Percentiles rank a stretch among this genome's conserved stretches.
These are phyloP conservation scores for Sporothrix variecibatus DNA, from an alignment of 2,329 filamentous ascomycete species.

Conservation along the genomic window DNA sequence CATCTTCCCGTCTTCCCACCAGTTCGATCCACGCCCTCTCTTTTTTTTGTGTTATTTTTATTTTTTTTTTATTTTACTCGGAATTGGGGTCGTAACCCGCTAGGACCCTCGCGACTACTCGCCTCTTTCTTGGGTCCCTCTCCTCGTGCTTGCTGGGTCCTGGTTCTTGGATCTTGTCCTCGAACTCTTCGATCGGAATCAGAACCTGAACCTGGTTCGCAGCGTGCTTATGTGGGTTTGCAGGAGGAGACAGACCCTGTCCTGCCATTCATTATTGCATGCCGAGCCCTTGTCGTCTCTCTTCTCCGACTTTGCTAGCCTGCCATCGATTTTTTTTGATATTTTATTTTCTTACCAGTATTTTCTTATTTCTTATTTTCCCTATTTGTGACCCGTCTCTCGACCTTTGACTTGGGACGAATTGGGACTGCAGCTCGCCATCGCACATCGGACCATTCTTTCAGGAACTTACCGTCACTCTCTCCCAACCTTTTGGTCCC, in stretches of 20 bases:
- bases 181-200: neutral
- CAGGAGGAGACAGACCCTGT: neutral
- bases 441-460: neutral
- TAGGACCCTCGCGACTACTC: neutral
- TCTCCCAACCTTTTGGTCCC: neutral
- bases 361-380: neutral
- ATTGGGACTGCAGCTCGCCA: constrained; percentile 21
- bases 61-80: neutral
- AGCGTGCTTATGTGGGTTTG: constrained; percentile 10
- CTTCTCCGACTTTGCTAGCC: neutral
- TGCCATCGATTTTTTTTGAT: neutral
- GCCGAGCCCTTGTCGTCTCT: neutral
- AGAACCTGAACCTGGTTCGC: neutral
- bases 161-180: neutral
- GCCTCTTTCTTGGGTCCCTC: neutral
- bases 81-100: neutral
- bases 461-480: neutral
- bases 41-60: neutral
- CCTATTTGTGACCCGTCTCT: neutral
- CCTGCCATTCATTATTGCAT: neutral
- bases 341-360: neutral
- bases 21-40: neutral
- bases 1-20: neutral
- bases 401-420: constrained; percentile 4
- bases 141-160: neutral